A percentile compares a stretch with the other conserved stretches of the same genome.
Evolutionary conservation across 2,329 filamentous ascomycete genomes (phyloP).

Genomic region (Microdochium paspali): DNA sequence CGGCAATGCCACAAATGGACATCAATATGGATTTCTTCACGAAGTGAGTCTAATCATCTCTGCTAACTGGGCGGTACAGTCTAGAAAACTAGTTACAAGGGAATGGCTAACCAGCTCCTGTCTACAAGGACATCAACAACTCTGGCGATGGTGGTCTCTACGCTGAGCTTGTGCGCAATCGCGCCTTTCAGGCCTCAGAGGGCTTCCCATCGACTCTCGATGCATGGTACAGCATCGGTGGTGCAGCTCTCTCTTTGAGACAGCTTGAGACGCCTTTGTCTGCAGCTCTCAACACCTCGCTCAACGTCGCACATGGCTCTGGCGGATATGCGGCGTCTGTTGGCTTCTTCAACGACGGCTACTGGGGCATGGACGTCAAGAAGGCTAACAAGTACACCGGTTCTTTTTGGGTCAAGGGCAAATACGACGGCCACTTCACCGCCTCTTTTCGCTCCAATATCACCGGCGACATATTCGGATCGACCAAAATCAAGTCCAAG

Average conservation of each 20-base stretch:
- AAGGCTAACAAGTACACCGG: constrained; percentile 35
- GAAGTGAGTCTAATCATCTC: constrained; percentile 19
- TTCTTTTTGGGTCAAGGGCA: constrained; percentile 43
- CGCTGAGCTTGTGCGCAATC: constrained; percentile 60
- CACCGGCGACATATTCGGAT: constrained; percentile 33
- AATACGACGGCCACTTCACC: constrained; percentile 35
- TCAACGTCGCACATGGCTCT: constrained; percentile 30
- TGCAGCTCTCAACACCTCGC: constrained; percentile 37
- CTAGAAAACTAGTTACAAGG: neutral
- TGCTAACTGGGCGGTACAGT: neutral
- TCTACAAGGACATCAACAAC: constrained; percentile 49
- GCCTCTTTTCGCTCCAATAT: constrained; percentile 34
- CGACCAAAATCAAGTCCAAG: constrained; percentile 33
- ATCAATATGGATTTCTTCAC: constrained; percentile 35
- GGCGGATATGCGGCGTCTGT: constrained; percentile 21
- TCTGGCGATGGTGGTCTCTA: constrained; percentile 67
- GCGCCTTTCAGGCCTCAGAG: constrained; percentile 53
- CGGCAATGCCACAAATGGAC: constrained; percentile 31
- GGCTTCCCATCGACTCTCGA: constrained; percentile 30
- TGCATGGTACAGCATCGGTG: constrained; percentile 34
- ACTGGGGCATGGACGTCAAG: constrained; percentile 47
- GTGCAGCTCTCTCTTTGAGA: constrained; percentile 34
- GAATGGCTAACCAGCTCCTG: neutral
- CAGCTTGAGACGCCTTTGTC: constrained; percentile 38
- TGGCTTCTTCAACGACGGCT: constrained; percentile 44